These are phyloP conservation scores for Trifolium repens DNA, from an alignment of 306 rosid genomes.

Conservation along the genomic window DNA sequence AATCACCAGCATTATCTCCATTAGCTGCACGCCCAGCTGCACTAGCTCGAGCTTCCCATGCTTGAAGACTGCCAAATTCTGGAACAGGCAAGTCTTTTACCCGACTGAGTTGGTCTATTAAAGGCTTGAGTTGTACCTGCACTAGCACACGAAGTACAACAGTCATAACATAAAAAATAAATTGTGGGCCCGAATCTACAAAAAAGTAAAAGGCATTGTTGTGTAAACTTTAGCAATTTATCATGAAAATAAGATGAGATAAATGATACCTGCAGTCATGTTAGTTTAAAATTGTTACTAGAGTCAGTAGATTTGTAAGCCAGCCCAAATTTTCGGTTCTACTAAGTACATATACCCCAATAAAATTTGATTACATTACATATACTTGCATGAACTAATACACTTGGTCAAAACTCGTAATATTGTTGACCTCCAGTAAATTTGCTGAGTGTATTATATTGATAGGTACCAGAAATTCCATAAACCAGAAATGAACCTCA, in stretches of 20 bases:
- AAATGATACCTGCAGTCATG: slow-evolving; percentile 9
- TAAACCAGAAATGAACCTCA: slow-evolving; percentile 5
- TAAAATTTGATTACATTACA: not conserved
- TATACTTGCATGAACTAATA: slow-evolving; percentile 4
- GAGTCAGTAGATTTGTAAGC: not conserved
- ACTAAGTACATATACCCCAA: slow-evolving; percentile 8
- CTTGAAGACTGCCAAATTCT: slow-evolving; percentile 88
- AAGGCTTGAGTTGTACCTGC: slow-evolving; percentile 92
- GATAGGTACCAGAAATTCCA: not conserved
- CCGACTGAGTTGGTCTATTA: slow-evolving; percentile 80
- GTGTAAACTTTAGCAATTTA: not conserved
- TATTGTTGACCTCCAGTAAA: slow-evolving; percentile 17
- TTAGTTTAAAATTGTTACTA: slow-evolving; percentile 5
- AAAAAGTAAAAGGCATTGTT: slow-evolving; percentile 14
- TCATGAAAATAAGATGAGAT: slow-evolving; percentile 5
- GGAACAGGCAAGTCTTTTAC: slow-evolving; percentile 94
- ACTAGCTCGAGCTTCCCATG: slow-evolving; percentile 96
- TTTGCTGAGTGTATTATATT: not conserved
- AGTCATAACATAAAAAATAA: slow-evolving; percentile 30
- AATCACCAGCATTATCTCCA: slow-evolving; percentile 77
- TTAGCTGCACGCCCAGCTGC: slow-evolving; percentile 80
- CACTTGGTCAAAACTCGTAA: slow-evolving; percentile 6
- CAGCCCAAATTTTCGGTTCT: slow-evolving; percentile 9
- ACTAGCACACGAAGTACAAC: slow-evolving; percentile 22
- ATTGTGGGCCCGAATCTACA: slow-evolving; percentile 35